Evolutionary conservation across 345 rosid genomes (phyloP), one percentile per base, ranked within the genome.

Genomic region (Salix arbutifolia): DNA sequence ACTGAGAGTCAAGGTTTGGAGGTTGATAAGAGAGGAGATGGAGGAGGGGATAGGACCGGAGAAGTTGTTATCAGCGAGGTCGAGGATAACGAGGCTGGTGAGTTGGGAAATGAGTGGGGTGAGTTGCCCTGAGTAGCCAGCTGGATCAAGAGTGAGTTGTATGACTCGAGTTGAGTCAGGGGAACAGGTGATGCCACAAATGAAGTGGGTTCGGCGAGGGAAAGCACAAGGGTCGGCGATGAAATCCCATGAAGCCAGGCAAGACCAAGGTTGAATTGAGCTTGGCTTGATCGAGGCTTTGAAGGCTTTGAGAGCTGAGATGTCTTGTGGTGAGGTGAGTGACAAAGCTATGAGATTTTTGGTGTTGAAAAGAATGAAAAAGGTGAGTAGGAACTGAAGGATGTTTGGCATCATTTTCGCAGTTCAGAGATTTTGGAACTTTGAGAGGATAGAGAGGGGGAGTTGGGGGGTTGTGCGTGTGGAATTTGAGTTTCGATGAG

Each of bases 141-240:
- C 90, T 5, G 99, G 86, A 77, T 95, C 97, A 21, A 95, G 92
- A 61, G 97, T 89, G 83, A 95, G 85, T 74, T 88, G 76, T 52
- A 86, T 87, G 81, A 89, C 84, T 2, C 90, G 87, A n/a, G 77
- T 67, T 23, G 81, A 67, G 87, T 88, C 94, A 21, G 87, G 10
- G 1, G 90, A 89, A 76, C 94, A 91, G 35, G 83, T 83, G 70
- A 91, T n/a, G 65, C 89, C 92, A 35, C 94, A 91, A 67, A 52
- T 83, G 87, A 91, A 91, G 77, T 86, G 90, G 37, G 86, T 88
- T 38, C 91, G 86, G 83, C 88, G 94, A n/a, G 97, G 94, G 53
- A 76, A 23, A 37, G 88, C 85, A 12, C 97, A 90, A 7, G 97
- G 97, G 82, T 90, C 92, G 60, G 88, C 42, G 73, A 78, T 35